Base-by-base conservation (phyloP, 805 yeast genomes). In the Wickerhamiella musiphila region DNA sequence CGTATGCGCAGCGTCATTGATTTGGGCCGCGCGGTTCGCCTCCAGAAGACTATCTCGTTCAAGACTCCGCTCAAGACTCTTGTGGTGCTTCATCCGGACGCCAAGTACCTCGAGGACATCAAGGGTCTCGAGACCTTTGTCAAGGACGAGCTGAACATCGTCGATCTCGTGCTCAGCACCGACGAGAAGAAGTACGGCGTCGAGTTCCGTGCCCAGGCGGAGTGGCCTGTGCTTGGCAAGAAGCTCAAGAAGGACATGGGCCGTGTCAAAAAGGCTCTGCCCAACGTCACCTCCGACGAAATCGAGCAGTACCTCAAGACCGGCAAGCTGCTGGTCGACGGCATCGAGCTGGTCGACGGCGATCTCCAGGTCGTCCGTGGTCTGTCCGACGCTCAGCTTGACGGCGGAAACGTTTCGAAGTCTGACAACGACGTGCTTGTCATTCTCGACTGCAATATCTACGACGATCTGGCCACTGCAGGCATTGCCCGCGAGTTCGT, bases 141-240 rank as follows among this genome's bases (percentile, higher is more conserved):
- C 46, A 55, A 68, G 36, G 96, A 86, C 48, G 98, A 90, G 61
- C 70, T 90, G 56, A 90, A 90, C 52, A 78, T 90, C 38, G 78
- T 94, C 57, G 90, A 79, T 45, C 54, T 90, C 34, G 62, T 81
- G 47, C 75, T 90, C 47, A 83, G 95, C 14, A 66, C 78, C 16
- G 94, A 90, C 52, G 99, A 90, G 62, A 73, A 66, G 46, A 73
- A 76, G 51, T 86, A 84, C 53, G 90, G 84, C 48, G 96, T 90
- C 39, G 78, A 76, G 53, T 86, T 84, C 65, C 71, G 68, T 42
- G 95, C 86, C 26, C 92, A 79, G 56, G 98, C 98, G 30, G 99
- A 90, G 63, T 90, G 99, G 98, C 94, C 96, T 36, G 81, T 83
- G 14, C 68, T 90, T 45, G 99, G 99, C 61, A 90, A 86, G 68